These are phyloP conservation scores for Quercus alba DNA, from an alignment of 306 rosid genomes.

Conservation along the genomic window DNA sequence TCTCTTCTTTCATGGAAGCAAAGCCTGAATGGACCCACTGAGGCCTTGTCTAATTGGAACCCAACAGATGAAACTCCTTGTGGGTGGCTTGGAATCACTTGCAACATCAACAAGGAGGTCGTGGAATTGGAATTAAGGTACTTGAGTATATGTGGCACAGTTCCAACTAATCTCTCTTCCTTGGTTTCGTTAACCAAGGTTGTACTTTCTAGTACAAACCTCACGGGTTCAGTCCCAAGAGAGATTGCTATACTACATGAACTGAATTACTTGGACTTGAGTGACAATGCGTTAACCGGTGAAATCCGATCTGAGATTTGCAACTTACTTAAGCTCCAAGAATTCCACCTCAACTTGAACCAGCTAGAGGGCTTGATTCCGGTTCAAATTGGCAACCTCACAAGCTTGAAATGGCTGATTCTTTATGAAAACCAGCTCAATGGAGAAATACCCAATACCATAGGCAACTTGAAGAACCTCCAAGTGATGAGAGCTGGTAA, in stretches of 20 bases:
- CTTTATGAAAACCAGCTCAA: too few species aligned
- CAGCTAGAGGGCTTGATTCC: too few species aligned
- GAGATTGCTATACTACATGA: too few species aligned
- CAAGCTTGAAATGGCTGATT: too few species aligned
- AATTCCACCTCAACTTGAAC: too few species aligned
- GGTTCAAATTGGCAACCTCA: too few species aligned
- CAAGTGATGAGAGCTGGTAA: rapidly evolving
- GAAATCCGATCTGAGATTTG: too few species aligned
- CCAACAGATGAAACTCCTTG: constrained; percentile 64
- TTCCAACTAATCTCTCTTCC: constrained; percentile 60
- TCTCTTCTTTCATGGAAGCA: constrained; percentile 84
- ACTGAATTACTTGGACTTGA: too few species aligned
- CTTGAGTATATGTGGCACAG: constrained; percentile 58
- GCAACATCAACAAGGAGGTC: constrained; percentile 51
- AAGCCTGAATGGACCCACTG: constrained; percentile 56
- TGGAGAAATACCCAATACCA: rapidly evolving
- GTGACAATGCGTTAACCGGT: too few species aligned
- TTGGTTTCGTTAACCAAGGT: constrained; percentile 51
- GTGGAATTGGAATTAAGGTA: constrained; percentile 53
- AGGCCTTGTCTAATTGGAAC: constrained; percentile 52
- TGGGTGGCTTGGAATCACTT: constrained; percentile 71
- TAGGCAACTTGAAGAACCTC: too few species aligned
- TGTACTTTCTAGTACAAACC: constrained; percentile 51
- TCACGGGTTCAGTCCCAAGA: too few species aligned
- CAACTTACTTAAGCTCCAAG: too few species aligned